Evolutionary conservation across 345 rosid genomes (phyloP).

Genomic region (Luvunga scandens): DNA sequence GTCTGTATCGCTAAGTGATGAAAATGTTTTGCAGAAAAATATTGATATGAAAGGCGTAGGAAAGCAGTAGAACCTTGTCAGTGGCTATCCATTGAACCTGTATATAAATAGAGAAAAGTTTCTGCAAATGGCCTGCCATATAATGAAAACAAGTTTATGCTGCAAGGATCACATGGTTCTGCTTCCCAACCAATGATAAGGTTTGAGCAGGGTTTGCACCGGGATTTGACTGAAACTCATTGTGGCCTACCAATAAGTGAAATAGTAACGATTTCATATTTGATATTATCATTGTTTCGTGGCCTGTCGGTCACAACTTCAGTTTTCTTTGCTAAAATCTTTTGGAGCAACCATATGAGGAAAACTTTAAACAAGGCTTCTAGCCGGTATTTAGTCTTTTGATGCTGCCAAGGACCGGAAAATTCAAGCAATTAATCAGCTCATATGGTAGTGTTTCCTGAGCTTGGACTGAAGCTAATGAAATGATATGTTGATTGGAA

Average conservation of each 20-base stretch:
- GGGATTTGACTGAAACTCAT: neutral
- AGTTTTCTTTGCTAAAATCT: neutral
- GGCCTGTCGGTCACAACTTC: neutral
- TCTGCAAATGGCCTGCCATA: neutral
- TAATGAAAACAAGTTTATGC: neutral
- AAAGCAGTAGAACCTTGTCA: neutral
- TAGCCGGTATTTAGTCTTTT: too few relatives aligned
- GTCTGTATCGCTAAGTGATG: neutral
- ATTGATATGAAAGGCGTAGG: neutral
- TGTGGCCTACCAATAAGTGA: neutral
- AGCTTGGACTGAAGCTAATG: neutral
- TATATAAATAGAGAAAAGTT: neutral
- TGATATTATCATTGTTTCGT: neutral
- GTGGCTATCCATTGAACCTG: neutral
- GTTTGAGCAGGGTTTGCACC: neutral
- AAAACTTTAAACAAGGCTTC: neutral
- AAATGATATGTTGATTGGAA: too few relatives aligned
- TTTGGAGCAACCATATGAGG: neutral
- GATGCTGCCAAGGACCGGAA: neutral
- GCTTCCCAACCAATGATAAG: neutral
- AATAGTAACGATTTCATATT: neutral
- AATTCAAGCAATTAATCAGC: neutral
- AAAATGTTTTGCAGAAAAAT: neutral
- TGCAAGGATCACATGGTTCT: neutral
- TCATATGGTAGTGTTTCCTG: neutral